These are phyloP conservation scores for Candida tetrigidarum DNA, from an alignment of 1,139 yeast species.

Conservation along the genomic window DNA sequence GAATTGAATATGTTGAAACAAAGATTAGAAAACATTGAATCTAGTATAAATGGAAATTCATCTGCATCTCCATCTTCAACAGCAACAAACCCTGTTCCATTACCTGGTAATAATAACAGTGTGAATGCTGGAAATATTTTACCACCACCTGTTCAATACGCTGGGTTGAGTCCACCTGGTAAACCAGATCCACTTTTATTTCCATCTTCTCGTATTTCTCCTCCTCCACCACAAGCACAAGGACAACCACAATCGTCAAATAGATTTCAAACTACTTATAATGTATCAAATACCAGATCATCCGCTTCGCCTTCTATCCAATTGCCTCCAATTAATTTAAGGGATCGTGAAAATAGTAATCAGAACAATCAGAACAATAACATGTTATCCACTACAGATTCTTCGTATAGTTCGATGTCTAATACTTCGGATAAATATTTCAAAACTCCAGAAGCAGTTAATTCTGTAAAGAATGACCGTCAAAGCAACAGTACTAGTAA, in stretches of 20 bases:
- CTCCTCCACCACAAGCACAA: conserved; percentile 2
- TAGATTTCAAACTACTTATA: conserved; percentile 14
- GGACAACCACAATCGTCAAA: neutral
- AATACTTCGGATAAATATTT: conserved; percentile 1
- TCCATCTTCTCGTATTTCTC: conserved; percentile 1
- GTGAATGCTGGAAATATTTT: conserved; percentile 2
- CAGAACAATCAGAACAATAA: neutral
- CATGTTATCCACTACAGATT: neutral
- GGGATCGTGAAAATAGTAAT: conserved; percentile 3
- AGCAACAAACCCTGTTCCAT: neutral
- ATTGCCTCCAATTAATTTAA: conserved; percentile 19
- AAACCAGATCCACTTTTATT: neutral
- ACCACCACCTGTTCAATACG: conserved; percentile 10
- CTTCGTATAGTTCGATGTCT: conserved; percentile 2
- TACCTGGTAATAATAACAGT: conserved; percentile 4
- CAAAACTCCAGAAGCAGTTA: conserved; percentile 4
- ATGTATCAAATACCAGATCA: conserved; percentile 15
- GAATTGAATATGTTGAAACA: conserved; percentile 32
- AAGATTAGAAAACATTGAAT: conserved; percentile 29
- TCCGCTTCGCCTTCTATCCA: conserved; percentile 13
- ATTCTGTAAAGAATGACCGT: too few relatives aligned
- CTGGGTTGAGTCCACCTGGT: conserved; percentile 7
- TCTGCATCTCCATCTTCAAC: too few relatives aligned
- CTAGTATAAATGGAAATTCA: conserved; percentile 5
- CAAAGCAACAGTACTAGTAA: neutral